Conservation (phyloP, 345 rosid genomes). For the Populus simonii region DNA sequence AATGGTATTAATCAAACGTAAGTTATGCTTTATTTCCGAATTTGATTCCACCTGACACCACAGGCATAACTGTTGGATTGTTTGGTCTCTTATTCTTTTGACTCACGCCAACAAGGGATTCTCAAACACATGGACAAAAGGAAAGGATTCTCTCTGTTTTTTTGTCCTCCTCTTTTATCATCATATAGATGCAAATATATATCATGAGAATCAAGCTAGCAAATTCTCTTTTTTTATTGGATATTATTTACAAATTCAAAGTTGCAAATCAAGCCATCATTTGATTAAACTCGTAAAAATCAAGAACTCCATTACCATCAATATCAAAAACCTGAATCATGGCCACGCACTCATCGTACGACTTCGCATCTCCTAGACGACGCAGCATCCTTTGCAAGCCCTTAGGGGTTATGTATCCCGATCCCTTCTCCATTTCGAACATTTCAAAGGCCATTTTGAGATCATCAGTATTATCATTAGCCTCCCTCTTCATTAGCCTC, state of each 20-base stretch:
- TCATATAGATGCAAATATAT: background rate
- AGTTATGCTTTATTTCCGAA: background rate
- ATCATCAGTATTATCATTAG: constrained; percentile 41
- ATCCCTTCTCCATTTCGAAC: constrained; percentile 77
- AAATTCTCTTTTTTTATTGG: background rate
- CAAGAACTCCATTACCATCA: constrained; percentile 85
- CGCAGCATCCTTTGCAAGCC: constrained; percentile 72
- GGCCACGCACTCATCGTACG: constrained; percentile 64
- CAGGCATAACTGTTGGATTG: background rate
- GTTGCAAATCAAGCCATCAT: constrained; percentile 55
- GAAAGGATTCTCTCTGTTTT: background rate
- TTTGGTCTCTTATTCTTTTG: background rate
- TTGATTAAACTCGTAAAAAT: constrained; percentile 69
- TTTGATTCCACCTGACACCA: background rate
- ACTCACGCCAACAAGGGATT: background rate
- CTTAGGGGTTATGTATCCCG: constrained; percentile 70
- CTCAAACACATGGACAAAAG: background rate
- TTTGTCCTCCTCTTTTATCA: background rate
- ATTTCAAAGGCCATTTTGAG: constrained; percentile 74
- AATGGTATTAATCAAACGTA: background rate
- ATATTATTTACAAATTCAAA: background rate
- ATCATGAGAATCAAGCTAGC: background rate
- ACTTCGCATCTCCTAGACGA: constrained; percentile 64
- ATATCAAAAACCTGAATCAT: constrained; percentile 77
- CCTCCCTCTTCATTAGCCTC: constrained; percentile 49